Evolutionary conservation across 129 eudicot species (phyloP).

Genomic region (Centaurea solstitialis): DNA sequence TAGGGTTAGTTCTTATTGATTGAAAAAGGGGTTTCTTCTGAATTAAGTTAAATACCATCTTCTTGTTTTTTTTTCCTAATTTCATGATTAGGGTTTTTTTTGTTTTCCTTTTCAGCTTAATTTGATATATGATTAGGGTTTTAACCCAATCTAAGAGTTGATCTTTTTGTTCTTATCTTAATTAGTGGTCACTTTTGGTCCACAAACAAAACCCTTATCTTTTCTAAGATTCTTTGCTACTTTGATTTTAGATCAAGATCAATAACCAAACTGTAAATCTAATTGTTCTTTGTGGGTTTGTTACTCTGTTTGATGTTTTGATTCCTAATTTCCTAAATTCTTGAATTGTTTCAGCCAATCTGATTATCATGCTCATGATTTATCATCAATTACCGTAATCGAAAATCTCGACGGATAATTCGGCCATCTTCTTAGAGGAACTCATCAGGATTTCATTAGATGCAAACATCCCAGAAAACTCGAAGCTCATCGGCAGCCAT

Average conservation of each 20-base stretch:
- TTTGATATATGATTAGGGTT: background rate
- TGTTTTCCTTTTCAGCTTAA: background rate
- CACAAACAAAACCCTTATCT: background rate
- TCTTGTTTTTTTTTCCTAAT: background rate
- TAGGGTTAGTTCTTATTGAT: constrained; percentile 1
- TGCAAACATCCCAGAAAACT: constrained; percentile 66
- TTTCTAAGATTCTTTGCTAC: background rate
- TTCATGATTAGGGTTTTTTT: constrained; percentile 4
- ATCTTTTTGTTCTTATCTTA: constrained; percentile 2
- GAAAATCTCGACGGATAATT: background rate
- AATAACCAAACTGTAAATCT: background rate
- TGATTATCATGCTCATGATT: background rate
- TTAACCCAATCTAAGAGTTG: background rate
- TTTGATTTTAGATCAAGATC: constrained; percentile 2
- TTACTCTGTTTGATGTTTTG: constrained; percentile 3
- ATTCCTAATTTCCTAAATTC: constrained; percentile 9
- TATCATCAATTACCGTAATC: background rate
- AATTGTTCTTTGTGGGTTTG: background rate
- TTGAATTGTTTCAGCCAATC: background rate
- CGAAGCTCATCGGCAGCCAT: constrained; percentile 37
- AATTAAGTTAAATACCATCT: background rate
- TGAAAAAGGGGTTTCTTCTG: background rate
- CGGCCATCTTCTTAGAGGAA: background rate
- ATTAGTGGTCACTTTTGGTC: constrained; percentile 4
- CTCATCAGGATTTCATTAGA: constrained; percentile 18